Conservation (phyloP, 2,329 filamentous ascomycete species). For the Aureobasidium sp. region DNA sequence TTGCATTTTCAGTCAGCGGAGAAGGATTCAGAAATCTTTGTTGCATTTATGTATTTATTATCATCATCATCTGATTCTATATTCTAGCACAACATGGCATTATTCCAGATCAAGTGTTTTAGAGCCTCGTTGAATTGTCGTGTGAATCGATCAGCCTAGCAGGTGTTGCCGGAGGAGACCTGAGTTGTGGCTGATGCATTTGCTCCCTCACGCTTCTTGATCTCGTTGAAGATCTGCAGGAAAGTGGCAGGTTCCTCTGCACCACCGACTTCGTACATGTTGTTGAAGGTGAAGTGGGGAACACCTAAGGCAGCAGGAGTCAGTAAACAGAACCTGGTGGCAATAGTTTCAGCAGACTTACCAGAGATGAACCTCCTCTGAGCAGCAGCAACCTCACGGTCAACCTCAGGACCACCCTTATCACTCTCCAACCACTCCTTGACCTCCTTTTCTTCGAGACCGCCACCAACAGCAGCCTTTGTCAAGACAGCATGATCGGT, state of each 20-base stretch:
- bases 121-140: background rate
- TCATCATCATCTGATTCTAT: background rate
- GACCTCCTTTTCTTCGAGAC: constrained; percentile 37
- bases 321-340: background rate
- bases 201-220: constrained; percentile 41
- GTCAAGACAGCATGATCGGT: constrained; percentile 36
- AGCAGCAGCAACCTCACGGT: constrained; percentile 41
- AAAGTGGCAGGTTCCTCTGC: constrained; percentile 66
- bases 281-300: constrained; percentile 69
- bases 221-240: constrained; percentile 56
- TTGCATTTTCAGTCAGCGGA: background rate
- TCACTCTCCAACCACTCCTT: constrained; percentile 38
- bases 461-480: constrained; percentile 37
- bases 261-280: constrained; percentile 55
- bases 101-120: background rate
- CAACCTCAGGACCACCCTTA: constrained; percentile 39
- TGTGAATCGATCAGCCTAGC: background rate
- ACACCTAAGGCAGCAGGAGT: constrained; percentile 45
- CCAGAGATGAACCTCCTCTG: constrained; percentile 44
- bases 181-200: background rate
- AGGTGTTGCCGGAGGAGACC: constrained; percentile 10
- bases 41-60: constrained; percentile 12
- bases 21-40: background rate
- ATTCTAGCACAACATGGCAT: background rate
- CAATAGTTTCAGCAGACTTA: background rate